Evolutionary conservation across 768 basidiomycete genomes (phyloP).

Genomic region (Hypholoma sublateritium): DNA sequence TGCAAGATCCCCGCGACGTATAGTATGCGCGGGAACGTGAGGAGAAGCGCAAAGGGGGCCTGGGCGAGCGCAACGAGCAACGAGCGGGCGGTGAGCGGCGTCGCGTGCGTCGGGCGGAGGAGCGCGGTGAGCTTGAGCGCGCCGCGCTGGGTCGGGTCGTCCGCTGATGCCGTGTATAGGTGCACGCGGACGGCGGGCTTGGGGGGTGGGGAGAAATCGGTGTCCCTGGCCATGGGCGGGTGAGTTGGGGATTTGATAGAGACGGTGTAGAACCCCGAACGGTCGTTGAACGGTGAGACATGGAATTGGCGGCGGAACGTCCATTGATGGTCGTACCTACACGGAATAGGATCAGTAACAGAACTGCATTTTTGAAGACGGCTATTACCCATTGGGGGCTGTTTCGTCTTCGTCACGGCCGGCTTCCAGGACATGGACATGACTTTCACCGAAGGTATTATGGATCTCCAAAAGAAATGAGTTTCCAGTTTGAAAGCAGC

Average conservation of each 20-base stretch:
- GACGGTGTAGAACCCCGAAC: conserved; percentile 62
- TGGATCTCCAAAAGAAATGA: conserved; percentile 44
- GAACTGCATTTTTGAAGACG: not conserved
- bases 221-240: conserved; percentile 25
- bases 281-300: conserved; percentile 77
- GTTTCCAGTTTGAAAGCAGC: not conserved
- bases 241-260: conserved; percentile 49
- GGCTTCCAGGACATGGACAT: conserved; percentile 54
- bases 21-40: conserved; percentile 59
- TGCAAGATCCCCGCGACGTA: conserved; percentile 62
- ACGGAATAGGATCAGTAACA: not conserved
- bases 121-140: conserved; percentile 54
- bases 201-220: conserved; percentile 12
- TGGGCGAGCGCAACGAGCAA: conserved; percentile 38
- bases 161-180: conserved; percentile 27
- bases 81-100: conserved; percentile 38
- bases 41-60: conserved; percentile 52
- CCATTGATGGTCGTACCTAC: conserved; percentile 65
- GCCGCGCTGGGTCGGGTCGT: conserved; percentile 21
- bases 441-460: conserved; percentile 74
- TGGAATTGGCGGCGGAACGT: conserved; percentile 68
- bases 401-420: conserved; percentile 42
- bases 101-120: conserved; percentile 34
- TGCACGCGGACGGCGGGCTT: conserved; percentile 43
- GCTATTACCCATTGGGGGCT: conserved; percentile 28